These are phyloP conservation scores for Durotheca rogersii DNA, from an alignment of 495 filamentous ascomycete species.

Conservation along the genomic window DNA sequence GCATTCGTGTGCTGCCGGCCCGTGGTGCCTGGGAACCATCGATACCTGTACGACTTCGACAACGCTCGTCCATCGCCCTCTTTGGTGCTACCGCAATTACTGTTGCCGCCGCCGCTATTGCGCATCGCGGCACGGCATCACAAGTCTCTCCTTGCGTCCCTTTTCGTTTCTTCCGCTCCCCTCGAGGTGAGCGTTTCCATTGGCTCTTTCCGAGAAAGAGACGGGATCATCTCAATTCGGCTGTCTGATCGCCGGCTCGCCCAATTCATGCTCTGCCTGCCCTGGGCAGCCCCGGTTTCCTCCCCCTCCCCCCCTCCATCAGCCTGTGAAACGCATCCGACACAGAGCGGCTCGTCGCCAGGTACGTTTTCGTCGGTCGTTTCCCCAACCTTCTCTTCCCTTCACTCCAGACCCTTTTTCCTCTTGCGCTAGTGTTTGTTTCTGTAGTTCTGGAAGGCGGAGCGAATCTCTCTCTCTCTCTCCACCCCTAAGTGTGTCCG, in stretches of 20 bases:
- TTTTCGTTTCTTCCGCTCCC: slow-evolving; percentile 13
- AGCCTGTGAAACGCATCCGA: slow-evolving; percentile 37
- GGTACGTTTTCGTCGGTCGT: slow-evolving; percentile 26
- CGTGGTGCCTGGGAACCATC: slow-evolving; percentile 36
- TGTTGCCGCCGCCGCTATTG: background rate
- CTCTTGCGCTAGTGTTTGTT: too few species aligned
- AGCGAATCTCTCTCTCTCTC: slow-evolving; percentile 7
- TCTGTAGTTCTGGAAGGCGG: slow-evolving; percentile 9
- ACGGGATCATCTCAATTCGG: slow-evolving; percentile 16
- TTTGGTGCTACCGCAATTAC: too few species aligned
- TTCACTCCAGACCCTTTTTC: too few species aligned
- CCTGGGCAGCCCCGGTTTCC: slow-evolving; percentile 9
- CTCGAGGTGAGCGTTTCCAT: slow-evolving; percentile 7
- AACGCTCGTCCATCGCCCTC: background rate
- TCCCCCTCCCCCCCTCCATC: slow-evolving; percentile 7
- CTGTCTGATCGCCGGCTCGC: slow-evolving; percentile 29
- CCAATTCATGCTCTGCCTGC: slow-evolving; percentile 27
- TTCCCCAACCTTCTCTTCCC: too few species aligned
- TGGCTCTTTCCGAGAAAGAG: slow-evolving; percentile 23
- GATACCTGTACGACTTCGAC: slow-evolving; percentile 21
- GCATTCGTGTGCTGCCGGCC: slow-evolving; percentile 34
- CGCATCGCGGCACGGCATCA: slow-evolving; percentile 1
- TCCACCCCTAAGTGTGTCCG: slow-evolving; percentile 1
- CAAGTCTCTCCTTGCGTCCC: slow-evolving; percentile 14
- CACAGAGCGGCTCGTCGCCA: slow-evolving; percentile 24